Conservation (phyloP, 1,284 basidiomycete genomes). For the Ustilago nuda region DNA sequence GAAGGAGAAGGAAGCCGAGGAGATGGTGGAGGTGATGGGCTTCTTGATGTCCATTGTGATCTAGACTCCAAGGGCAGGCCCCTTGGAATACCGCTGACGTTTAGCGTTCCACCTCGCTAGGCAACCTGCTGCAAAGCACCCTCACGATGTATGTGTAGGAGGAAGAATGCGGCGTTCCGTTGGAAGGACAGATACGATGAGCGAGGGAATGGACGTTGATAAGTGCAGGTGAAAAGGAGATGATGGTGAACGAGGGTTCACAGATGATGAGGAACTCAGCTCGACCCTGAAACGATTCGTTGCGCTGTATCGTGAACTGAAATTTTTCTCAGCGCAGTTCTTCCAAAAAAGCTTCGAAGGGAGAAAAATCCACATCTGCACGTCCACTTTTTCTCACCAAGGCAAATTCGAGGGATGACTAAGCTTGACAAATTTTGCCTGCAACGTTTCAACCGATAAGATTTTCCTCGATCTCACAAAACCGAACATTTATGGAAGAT, state of each 20-base stretch:
- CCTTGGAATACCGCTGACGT: slow-evolving; percentile 26
- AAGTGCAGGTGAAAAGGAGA: slow-evolving; percentile 3
- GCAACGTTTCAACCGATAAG: too few species aligned
- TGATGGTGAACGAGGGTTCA: background rate
- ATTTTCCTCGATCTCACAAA: too few species aligned
- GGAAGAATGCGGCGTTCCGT: background rate
- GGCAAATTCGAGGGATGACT: background rate
- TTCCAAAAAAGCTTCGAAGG: slow-evolving; percentile 12
- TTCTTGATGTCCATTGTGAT: slow-evolving; percentile 88
- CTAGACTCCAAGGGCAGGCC: slow-evolving; percentile 37
- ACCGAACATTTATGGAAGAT: too few species aligned
- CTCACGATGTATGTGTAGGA: background rate
- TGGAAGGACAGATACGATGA: too few species aligned
- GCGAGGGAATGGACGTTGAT: background rate
- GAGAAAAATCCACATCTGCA: slow-evolving; percentile 33
- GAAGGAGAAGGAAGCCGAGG: slow-evolving; percentile 92
- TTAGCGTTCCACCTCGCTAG: slow-evolving; percentile 13
- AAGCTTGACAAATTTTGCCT: slow-evolving; percentile 1
- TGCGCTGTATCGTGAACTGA: slow-evolving; percentile 26
- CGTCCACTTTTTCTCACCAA: slow-evolving; percentile 19
- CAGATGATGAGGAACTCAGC: background rate
- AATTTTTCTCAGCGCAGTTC: slow-evolving; percentile 34
- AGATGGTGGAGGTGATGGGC: slow-evolving; percentile 84
- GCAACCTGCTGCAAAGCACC: slow-evolving; percentile 11
- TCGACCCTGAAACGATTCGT: slow-evolving; percentile 10